Evolutionary conservation across 768 basidiomycete genomes (phyloP).

Genomic region (Porphyrellus cyaneotinctus): DNA sequence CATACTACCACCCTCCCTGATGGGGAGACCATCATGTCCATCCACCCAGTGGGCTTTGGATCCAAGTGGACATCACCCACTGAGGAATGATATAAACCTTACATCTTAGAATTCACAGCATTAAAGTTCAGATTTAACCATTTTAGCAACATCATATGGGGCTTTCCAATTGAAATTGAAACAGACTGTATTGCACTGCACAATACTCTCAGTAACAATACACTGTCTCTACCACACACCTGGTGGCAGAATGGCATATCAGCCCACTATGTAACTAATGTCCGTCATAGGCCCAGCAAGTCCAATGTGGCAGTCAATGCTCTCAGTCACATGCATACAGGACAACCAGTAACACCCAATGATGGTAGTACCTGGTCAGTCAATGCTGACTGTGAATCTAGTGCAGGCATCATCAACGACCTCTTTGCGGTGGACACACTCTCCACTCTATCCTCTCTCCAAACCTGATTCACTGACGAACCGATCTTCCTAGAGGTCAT

Average conservation of each 20-base stretch:
- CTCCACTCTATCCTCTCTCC: neutral
- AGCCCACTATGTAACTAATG: too few species aligned
- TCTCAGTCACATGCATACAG: conserved; percentile 17
- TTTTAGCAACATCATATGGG: too few species aligned
- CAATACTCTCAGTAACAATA: conserved; percentile 19
- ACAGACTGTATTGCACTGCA: conserved; percentile 25
- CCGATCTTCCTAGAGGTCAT: neutral
- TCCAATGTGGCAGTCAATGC: conserved; percentile 30
- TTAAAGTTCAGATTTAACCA: conserved; percentile 34
- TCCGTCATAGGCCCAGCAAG: conserved; percentile 18
- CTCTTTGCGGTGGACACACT: neutral
- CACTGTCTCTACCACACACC: conserved; percentile 13
- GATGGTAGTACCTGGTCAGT: conserved; percentile 35
- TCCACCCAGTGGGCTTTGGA: conserved; percentile 14
- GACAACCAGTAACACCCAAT: neutral
- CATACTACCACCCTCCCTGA: neutral
- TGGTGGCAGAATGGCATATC: conserved; percentile 31
- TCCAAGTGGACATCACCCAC: too few species aligned
- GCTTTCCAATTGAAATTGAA: conserved; percentile 30
- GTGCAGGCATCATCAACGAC: neutral
- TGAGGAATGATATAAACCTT: conserved; percentile 34
- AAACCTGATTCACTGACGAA: neutral
- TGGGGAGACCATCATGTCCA: neutral
- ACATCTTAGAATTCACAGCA: conserved; percentile 34
- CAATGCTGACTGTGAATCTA: conserved; percentile 22